These are phyloP conservation scores for Tanacetum coccineum DNA, from an alignment of 129 eudicot genomes.

Conservation along the genomic window DNA sequence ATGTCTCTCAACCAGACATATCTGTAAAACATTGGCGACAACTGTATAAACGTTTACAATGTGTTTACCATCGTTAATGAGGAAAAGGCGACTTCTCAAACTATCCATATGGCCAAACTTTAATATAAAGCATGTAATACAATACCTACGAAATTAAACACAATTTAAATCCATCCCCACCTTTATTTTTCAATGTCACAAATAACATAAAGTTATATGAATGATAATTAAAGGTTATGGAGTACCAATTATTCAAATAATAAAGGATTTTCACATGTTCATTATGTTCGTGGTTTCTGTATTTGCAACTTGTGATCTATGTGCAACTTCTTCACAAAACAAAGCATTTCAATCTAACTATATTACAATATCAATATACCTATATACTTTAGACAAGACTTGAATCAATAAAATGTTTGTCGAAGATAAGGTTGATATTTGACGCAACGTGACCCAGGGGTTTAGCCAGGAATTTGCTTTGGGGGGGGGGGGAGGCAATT, in stretches of 20 bases:
- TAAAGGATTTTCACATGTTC: not conserved
- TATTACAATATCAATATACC: too few species aligned
- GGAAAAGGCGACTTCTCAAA: conserved; percentile 10
- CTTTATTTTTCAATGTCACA: not conserved
- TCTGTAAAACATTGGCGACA: not conserved
- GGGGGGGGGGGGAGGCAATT: too few species aligned
- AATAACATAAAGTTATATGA: not conserved
- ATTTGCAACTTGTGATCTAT: too few species aligned
- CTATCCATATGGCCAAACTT: conserved; percentile 3
- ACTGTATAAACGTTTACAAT: not conserved
- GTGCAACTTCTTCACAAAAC: too few species aligned
- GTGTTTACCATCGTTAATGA: not conserved
- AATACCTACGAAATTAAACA: not conserved
- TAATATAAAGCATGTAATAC: not conserved
- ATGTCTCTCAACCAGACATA: not conserved
- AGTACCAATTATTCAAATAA: not conserved
- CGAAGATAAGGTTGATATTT: too few species aligned
- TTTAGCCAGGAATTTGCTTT: too few species aligned
- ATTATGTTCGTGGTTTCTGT: not conserved
- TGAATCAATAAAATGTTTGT: too few species aligned
- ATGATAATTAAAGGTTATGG: not conserved
- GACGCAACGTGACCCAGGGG: too few species aligned
- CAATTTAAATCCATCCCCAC: too few species aligned
- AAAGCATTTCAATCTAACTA: too few species aligned
- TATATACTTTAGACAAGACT: too few species aligned